Evolutionary conservation across 2,329 filamentous ascomycete species (phyloP).

Genomic region (Fusarium sp.): DNA sequence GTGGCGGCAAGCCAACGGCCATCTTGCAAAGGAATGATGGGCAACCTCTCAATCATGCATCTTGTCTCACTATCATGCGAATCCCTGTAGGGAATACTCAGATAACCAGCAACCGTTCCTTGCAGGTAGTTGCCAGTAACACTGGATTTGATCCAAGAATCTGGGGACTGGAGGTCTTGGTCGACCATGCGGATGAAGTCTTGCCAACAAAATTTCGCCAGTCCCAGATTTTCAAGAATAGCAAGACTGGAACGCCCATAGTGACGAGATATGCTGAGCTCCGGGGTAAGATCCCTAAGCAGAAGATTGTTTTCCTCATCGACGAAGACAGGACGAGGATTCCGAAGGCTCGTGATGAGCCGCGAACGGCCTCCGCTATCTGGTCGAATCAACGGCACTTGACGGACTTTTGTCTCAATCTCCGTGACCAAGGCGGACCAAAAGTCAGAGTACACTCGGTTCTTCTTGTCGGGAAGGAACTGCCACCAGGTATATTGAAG

Average conservation of each 20-base stretch:
- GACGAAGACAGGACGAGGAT: not conserved
- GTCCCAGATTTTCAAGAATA: not conserved
- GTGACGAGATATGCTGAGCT: not conserved
- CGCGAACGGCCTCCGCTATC: not conserved
- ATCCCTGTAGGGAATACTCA: too few relatives aligned
- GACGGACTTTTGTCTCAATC: not conserved
- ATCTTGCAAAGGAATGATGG: not conserved
- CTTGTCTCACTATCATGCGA: too few relatives aligned
- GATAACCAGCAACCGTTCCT: too few relatives aligned
- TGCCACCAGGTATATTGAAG: slow-evolving; percentile 25
- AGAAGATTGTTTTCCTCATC: not conserved
- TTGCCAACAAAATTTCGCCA: rapidly evolving
- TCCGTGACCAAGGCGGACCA: slow-evolving; percentile 5
- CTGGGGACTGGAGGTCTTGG: not conserved
- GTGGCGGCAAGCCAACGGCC: not conserved
- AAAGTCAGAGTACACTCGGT: not conserved
- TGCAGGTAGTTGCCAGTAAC: not conserved
- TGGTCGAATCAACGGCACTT: not conserved
- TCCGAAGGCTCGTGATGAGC: not conserved
- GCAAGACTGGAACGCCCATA: not conserved
- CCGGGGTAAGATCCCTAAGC: not conserved
- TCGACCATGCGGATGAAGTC: not conserved
- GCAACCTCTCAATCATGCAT: not conserved
- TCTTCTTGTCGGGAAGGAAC: slow-evolving; percentile 14
- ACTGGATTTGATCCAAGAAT: not conserved